phyloP scores from a whole-genome alignment of 139 green algal genomes.

The Eudorina sp. region DNA sequence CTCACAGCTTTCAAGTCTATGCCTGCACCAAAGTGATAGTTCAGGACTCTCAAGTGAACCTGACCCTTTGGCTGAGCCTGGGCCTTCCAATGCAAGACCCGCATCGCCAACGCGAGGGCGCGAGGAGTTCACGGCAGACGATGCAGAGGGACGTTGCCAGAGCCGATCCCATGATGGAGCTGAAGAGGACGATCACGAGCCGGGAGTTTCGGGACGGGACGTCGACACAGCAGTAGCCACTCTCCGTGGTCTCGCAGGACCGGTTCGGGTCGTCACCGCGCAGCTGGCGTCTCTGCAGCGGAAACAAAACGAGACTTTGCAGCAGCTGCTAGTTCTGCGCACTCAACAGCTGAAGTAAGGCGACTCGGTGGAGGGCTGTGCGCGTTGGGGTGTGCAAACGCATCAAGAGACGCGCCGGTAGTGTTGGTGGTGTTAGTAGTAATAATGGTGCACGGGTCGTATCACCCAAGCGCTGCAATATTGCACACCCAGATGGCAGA shows the following conservation, averaged over 20 bases:
- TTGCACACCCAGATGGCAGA: too few relatives aligned
- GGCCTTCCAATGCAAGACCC: neutral
- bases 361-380: neutral
- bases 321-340: slow-evolving; percentile 61
- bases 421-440: too few relatives aligned
- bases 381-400: too few relatives aligned
- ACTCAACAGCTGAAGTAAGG: slow-evolving; percentile 63
- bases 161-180: neutral
- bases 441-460: too few relatives aligned
- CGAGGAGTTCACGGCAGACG: neutral
- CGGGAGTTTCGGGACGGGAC: neutral
- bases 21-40: neutral
- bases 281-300: slow-evolving; percentile 58
- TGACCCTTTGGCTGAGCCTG: neutral
- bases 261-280: slow-evolving; percentile 24
- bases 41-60: neutral
- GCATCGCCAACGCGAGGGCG: neutral
- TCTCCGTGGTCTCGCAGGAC: neutral
- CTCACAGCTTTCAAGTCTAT: slow-evolving; percentile 24
- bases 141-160: neutral
- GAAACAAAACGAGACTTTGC: slow-evolving; percentile 62
- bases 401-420: too few relatives aligned
- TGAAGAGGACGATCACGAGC: neutral
- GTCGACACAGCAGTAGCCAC: neutral
- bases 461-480: too few relatives aligned